Conservation (phyloP, 169 alveolate species). For the Plasmodium blacklocki region DNA sequence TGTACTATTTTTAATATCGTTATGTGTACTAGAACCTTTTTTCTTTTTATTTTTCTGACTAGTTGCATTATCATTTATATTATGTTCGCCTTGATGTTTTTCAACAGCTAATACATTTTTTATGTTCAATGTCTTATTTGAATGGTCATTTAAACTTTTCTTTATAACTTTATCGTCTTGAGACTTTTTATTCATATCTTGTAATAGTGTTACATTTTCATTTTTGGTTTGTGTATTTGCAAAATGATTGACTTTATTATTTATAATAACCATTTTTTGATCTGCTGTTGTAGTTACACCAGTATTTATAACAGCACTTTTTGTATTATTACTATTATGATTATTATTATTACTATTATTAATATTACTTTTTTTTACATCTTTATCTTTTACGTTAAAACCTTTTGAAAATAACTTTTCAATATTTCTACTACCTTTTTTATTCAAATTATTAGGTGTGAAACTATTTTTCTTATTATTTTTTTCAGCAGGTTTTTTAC, state of each 20-base stretch:
- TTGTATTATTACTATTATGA: conserved; percentile 25
- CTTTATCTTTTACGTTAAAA: conserved; percentile 47
- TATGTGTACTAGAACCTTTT: conserved; percentile 12
- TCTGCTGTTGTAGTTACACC: conserved; percentile 9
- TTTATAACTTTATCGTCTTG: conserved; percentile 24
- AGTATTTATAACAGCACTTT: background rate
- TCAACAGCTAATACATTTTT: conserved; percentile 17
- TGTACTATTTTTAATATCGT: conserved; percentile 7
- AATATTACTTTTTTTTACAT: conserved; percentile 22
- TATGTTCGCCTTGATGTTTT: background rate
- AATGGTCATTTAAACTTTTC: conserved; percentile 16
- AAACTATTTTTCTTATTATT: conserved; percentile 34
- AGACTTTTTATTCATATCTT: conserved; percentile 38
- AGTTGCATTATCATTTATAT: conserved; percentile 6
- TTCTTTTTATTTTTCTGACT: conserved; percentile 18
- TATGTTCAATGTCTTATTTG: conserved; percentile 19
- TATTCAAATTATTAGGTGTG: conserved; percentile 11
- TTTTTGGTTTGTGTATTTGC: conserved; percentile 13
- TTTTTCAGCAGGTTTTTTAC: conserved; percentile 47
- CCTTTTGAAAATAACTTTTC: conserved; percentile 65
- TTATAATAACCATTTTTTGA: conserved; percentile 19
- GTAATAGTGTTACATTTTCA: conserved; percentile 27
- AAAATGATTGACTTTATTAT: conserved; percentile 27
- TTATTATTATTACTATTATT: conserved; percentile 13
- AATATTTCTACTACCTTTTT: conserved; percentile 28